phyloP scores from a whole-genome alignment of 345 rosid genomes.

The Citrus cavaleriei region DNA sequence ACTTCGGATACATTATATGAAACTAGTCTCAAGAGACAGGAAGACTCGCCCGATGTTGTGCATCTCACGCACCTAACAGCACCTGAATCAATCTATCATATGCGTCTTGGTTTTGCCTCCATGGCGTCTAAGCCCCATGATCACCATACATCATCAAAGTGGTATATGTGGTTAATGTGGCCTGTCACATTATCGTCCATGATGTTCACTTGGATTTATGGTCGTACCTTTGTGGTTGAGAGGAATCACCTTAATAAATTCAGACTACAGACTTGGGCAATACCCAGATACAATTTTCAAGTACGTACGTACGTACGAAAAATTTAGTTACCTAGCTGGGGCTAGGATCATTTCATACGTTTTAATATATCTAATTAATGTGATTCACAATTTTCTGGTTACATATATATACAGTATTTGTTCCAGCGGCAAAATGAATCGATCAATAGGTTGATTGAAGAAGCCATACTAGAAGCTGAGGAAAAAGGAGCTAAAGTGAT shows the following conservation, averaged over 20 bases:
- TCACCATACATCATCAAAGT: slow-evolving; percentile 15
- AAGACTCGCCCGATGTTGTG: slow-evolving; percentile 57
- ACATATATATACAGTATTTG: slow-evolving; percentile 32
- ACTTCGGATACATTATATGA: slow-evolving; percentile 31
- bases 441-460: slow-evolving; percentile 51
- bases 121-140: slow-evolving; percentile 51
- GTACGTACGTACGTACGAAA: slow-evolving; percentile 22
- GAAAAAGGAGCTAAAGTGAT: slow-evolving; percentile 51
- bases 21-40: slow-evolving; percentile 34
- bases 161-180: slow-evolving; percentile 55
- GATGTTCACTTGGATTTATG: slow-evolving; percentile 42
- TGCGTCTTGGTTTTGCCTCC: slow-evolving; percentile 51
- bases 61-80: slow-evolving; percentile 62
- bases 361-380: too few species aligned
- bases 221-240: slow-evolving; percentile 48
- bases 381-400: background rate
- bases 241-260: slow-evolving; percentile 43
- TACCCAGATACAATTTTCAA: slow-evolving; percentile 62
- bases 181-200: slow-evolving; percentile 52
- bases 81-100: slow-evolving; percentile 59
- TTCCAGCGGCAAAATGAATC: slow-evolving; percentile 28
- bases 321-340: too few species aligned
- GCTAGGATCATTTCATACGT: too few species aligned
- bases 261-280: slow-evolving; percentile 64
- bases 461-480: slow-evolving; percentile 55